Evolutionary conservation across 2,329 filamentous ascomycete species (phyloP), one percentile per base, ranked within the genome.

Genomic region (Venturia aucupariae): DNA sequence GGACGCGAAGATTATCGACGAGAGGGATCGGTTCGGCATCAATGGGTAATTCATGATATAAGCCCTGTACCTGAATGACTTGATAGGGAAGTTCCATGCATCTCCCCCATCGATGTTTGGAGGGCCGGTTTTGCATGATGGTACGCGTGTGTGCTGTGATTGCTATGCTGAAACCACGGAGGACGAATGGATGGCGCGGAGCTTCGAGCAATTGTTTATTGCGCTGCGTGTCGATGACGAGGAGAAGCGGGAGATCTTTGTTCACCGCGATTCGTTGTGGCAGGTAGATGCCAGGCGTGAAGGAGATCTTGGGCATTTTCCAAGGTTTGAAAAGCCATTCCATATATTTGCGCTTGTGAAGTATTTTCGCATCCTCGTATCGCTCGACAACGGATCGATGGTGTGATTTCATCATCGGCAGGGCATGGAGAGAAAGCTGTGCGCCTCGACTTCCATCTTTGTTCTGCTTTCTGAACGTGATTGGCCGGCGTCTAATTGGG

Each of bases 131-230:
- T 32, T 57, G 62, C 62, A 63, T 63, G 30, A 63, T 57, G 7
- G 62, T 63, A 27, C 62, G 42, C 24, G 35, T 63, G 24, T 63
- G 62, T 55, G 62, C 62, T n/a, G 48, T 63, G 30, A 63, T 48
- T 24, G 62, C 44, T 27, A 63, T 32, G 13, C 42, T 54, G 35
- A 63, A 63, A n/a, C 59, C n/a, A 10, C 38, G 38, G n/a, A 60
- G 59, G 11, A 41, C n/a, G 38, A 60, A 60, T 2, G 59, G 59
- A 57, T 57, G 51, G 13, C 51, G 51, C 15, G 51, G 51, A 6
- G 41, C 41, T 48, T 62, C 8, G 2, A 62, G 17, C n/a, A 59
- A 19, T 24, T 51, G 15, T 22, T 59, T 24, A 41, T 63, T 63
- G 11, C 35, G 27, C 11, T 59, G 30, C 4, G 46, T 63, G 22